Evolutionary conservation across 2,329 filamentous ascomycete species (phyloP).

Genomic region (Aspergillus ustus): DNA sequence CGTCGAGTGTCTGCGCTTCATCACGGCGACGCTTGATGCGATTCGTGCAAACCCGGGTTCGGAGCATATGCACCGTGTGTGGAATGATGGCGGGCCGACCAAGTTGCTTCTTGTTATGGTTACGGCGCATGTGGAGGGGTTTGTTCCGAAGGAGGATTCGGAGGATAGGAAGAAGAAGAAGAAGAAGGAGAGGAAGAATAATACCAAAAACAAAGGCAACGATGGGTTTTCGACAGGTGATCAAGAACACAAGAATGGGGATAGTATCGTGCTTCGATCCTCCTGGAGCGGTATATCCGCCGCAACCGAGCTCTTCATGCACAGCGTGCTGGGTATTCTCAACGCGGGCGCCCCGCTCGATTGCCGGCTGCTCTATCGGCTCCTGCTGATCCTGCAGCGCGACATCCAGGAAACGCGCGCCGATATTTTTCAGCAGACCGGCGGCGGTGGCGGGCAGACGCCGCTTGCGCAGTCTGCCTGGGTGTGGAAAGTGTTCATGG

Average conservation of each 20-base stretch:
- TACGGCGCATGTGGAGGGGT: not conserved
- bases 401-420: not conserved
- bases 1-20: not conserved
- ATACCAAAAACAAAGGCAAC: not conserved
- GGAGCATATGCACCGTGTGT: not conserved
- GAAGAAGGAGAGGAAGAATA: too few relatives aligned
- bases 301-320: not conserved
- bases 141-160: not conserved
- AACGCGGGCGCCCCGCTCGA: conserved; percentile 2
- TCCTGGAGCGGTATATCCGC: not conserved
- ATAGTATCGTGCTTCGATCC: not conserved
- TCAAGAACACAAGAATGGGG: too few relatives aligned
- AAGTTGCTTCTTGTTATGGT: not conserved
- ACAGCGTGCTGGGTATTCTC: conserved; percentile 4
- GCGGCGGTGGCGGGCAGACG: not conserved
- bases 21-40: not conserved
- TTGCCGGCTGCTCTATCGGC: not conserved
- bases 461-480: not conserved
- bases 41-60: not conserved
- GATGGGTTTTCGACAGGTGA: not conserved
- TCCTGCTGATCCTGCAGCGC: not conserved
- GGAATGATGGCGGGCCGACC: conserved; percentile 1
- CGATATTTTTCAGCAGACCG: not conserved
- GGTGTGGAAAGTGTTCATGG: not conserved
- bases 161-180: not conserved